These are phyloP conservation scores for Sphaceloma murrayae DNA, from an alignment of 2,329 filamentous ascomycete genomes.

Conservation along the genomic window DNA sequence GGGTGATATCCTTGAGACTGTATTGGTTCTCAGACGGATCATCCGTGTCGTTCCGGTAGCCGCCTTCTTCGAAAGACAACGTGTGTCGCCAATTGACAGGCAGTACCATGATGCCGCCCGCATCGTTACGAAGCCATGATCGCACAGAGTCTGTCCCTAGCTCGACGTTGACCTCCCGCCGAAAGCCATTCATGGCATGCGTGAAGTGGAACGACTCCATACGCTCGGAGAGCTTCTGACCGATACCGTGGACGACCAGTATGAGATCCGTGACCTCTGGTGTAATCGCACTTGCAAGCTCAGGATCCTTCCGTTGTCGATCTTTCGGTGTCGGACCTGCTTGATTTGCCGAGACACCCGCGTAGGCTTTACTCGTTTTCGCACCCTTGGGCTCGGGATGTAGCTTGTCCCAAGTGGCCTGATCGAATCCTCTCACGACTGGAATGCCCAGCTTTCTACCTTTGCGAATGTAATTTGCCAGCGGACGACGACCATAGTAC, in stretches of 20 bases:
- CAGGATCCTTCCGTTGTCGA: constrained; percentile 41
- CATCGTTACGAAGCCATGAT: constrained; percentile 61
- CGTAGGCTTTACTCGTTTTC: constrained; percentile 34
- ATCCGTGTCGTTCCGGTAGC: constrained; percentile 44
- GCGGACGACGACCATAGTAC: constrained; percentile 71
- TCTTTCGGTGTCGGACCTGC: constrained; percentile 34
- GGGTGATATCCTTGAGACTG: constrained; percentile 80
- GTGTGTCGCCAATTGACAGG: constrained; percentile 91
- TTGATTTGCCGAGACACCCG: constrained; percentile 37
- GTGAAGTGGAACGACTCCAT: constrained; percentile 97
- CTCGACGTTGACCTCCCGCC: constrained; percentile 77
- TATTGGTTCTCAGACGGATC: constrained; percentile 53
- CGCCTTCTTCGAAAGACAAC: constrained; percentile 75
- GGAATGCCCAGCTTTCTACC: constrained; percentile 73
- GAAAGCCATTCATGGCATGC: constrained; percentile 84
- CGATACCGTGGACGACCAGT: constrained; percentile 88
- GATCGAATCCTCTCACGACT: constrained; percentile 83
- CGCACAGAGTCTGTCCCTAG: constrained; percentile 65
- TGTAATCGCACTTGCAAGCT: constrained; percentile 54
- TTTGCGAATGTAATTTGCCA: constrained; percentile 71
- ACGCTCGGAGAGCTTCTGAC: constrained; percentile 87
- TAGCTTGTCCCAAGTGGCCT: constrained; percentile 62
- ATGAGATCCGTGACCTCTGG: constrained; percentile 77
- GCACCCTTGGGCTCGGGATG: constrained; percentile 46
- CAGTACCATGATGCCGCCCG: constrained; percentile 86